These are phyloP conservation scores for Mucor lusitanicus DNA, from an alignment of 371 early-diverging fungal species.

Conservation along the genomic window DNA sequence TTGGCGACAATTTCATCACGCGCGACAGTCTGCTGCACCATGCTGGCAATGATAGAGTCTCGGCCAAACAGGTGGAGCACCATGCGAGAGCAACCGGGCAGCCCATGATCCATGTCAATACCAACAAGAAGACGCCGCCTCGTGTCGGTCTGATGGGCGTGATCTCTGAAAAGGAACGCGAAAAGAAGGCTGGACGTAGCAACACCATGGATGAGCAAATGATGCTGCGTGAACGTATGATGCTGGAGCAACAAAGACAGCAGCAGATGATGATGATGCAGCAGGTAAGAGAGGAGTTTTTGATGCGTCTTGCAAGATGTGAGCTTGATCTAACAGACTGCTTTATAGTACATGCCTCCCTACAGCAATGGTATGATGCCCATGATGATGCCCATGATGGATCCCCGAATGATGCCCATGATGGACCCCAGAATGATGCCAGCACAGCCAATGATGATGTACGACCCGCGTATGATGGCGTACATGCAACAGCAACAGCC, in stretches of 20 bases:
- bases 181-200: conserved; percentile 22
- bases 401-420: conserved; percentile 40
- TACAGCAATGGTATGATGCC: conserved; percentile 22
- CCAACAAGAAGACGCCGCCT: conserved; percentile 28
- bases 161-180: conserved; percentile 40
- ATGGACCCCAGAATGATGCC: conserved; percentile 38
- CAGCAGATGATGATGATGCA: conserved; percentile 38
- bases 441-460: conserved; percentile 10
- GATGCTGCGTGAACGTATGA: conserved; percentile 27
- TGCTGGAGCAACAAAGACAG: conserved; percentile 47
- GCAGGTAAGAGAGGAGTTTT: conserved; percentile 29
- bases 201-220: conserved; percentile 24
- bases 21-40: conserved; percentile 29
- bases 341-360: conserved; percentile 16
- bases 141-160: conserved; percentile 36
- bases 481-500: not conserved
- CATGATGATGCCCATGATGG: conserved; percentile 39
- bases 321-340: not conserved
- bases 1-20: conserved; percentile 31
- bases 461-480: conserved; percentile 7
- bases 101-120: conserved; percentile 29
- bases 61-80: conserved; percentile 1
- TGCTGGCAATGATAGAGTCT: not conserved
- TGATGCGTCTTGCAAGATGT: not conserved
- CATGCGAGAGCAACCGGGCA: conserved; percentile 34